These are phyloP conservation scores for Termitomyces heimii DNA, from an alignment of 768 basidiomycete species.

Conservation along the genomic window DNA sequence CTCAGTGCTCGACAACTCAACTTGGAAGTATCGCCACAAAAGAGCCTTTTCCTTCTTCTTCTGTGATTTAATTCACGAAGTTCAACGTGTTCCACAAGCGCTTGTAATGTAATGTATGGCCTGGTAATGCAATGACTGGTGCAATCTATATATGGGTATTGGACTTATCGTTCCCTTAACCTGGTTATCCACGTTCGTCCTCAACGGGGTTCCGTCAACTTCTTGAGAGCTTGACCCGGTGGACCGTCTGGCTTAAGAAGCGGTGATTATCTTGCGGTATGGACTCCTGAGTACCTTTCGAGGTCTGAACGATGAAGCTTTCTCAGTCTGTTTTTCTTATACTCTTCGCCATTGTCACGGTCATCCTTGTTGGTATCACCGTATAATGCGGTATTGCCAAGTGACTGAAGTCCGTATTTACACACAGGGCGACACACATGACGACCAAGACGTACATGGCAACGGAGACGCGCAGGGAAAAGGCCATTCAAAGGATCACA, in stretches of 20 bases:
- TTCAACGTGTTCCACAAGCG: neutral
- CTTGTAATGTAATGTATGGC: neutral
- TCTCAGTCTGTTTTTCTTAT: neutral
- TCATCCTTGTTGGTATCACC: neutral
- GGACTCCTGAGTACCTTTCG: neutral
- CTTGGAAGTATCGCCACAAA: neutral
- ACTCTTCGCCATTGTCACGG: neutral
- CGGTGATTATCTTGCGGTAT: too few relatives aligned
- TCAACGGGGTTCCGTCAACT: neutral
- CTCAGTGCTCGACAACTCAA: neutral
- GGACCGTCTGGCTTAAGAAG: neutral
- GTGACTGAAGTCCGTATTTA: neutral
- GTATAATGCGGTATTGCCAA: neutral
- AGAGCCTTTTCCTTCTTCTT: neutral
- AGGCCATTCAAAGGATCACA: neutral
- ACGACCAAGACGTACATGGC: neutral
- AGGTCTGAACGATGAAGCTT: neutral
- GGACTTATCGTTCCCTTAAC: neutral
- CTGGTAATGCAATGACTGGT: neutral
- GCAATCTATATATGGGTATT: neutral
- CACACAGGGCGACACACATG: neutral
- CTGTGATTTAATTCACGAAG: too few relatives aligned
- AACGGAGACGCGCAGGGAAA: neutral
- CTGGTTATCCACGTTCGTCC: neutral
- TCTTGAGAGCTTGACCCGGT: neutral